These are phyloP conservation scores for Blakeslea trispora DNA, from an alignment of 371 early-diverging fungal species.

Conservation along the genomic window DNA sequence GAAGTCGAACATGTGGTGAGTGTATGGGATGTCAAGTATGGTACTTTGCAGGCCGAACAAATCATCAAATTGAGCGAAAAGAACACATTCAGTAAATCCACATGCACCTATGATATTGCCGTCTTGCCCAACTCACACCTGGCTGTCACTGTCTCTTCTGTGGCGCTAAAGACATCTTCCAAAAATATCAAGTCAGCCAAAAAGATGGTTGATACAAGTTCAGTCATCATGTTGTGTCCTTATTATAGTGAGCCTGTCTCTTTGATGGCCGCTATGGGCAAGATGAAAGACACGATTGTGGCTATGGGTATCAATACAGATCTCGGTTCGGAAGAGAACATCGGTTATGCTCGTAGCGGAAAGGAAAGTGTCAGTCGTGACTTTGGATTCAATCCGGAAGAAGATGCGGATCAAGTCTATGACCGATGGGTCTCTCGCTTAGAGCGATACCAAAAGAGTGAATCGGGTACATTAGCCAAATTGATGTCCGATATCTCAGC, in stretches of 20 bases:
- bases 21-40: conserved; percentile 74
- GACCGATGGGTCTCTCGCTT: conserved; percentile 33
- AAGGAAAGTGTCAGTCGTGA: conserved; percentile 24
- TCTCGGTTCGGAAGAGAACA: conserved; percentile 18
- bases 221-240: conserved; percentile 58
- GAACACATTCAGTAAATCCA: conserved; percentile 21
- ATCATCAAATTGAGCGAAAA: conserved; percentile 29
- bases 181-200: conserved; percentile 34
- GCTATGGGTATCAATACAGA: conserved; percentile 45
- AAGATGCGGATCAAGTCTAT: conserved; percentile 22
- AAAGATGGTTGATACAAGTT: conserved; percentile 44
- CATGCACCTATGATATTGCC: conserved; percentile 38
- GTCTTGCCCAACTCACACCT: conserved; percentile 45
- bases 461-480: conserved; percentile 18
- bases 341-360: conserved; percentile 42
- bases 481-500: conserved; percentile 24
- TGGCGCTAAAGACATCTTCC: conserved; percentile 19
- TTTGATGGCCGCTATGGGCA: conserved; percentile 68
- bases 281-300: conserved; percentile 55
- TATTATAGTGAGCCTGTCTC: conserved; percentile 70
- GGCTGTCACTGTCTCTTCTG: conserved; percentile 39
- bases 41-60: conserved; percentile 65
- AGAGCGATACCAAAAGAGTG: conserved; percentile 31
- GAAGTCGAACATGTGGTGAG: conserved; percentile 59
- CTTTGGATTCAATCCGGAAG: conserved; percentile 7